These are phyloP conservation scores for Claviceps spartinae DNA, from an alignment of 2,329 filamentous ascomycete genomes.

Conservation along the genomic window DNA sequence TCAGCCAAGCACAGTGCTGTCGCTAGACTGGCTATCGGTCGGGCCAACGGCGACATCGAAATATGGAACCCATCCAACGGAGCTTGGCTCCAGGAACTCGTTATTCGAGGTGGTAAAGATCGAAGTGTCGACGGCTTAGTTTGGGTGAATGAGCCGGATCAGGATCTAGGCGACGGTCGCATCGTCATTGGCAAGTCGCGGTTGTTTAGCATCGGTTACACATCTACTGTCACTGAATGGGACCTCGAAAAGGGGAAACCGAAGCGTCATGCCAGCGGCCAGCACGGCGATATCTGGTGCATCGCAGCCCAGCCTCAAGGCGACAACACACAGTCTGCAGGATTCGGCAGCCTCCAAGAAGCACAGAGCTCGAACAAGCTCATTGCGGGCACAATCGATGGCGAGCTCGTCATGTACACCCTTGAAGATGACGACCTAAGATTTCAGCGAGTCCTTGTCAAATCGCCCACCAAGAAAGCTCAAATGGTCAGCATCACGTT, in stretches of 20 bases:
- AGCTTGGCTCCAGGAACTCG: constrained; percentile 78
- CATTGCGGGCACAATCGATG: constrained; percentile 80
- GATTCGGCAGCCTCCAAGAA: constrained; percentile 7
- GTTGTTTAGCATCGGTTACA: constrained; percentile 93
- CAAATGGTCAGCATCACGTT: constrained; percentile 86
- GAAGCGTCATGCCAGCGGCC: constrained; percentile 72
- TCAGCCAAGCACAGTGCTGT: constrained; percentile 36
- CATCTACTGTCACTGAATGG: constrained; percentile 88
- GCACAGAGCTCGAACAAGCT: constrained; percentile 43
- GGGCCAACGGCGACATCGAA: constrained; percentile 91
- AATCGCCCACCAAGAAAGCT: constrained; percentile 69
- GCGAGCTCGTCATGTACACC: constrained; percentile 74
- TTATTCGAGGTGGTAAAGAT: constrained; percentile 71
- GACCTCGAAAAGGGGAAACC: constrained; percentile 69
- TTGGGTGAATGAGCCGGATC: constrained; percentile 79
- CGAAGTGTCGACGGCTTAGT: constrained; percentile 80
- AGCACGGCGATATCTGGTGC: constrained; percentile 95
- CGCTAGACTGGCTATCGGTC: constrained; percentile 73
- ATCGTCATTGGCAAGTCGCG: constrained; percentile 58
- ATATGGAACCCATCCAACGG: constrained; percentile 86
- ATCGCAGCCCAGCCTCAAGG: constrained; percentile 65
- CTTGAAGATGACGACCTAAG: constrained; percentile 72
- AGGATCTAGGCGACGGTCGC: constrained; percentile 48
- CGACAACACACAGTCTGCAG: constrained; percentile 6
- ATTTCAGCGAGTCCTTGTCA: constrained; percentile 62